These are phyloP conservation scores for Raddia guianensis DNA, from an alignment of 176 grass and related monocot genomes.

Conservation along the genomic window DNA sequence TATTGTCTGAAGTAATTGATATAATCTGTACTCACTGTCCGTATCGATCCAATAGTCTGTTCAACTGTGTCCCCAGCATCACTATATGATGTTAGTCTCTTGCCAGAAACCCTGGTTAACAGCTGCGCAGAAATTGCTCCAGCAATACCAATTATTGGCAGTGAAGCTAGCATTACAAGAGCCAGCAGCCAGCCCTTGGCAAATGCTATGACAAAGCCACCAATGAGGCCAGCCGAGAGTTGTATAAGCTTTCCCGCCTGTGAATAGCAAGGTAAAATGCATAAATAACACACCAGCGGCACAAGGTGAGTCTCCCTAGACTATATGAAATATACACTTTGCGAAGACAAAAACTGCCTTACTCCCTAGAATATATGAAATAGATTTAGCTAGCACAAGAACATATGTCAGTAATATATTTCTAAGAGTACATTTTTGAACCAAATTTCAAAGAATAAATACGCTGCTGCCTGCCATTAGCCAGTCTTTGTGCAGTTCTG, in stretches of 20 bases:
- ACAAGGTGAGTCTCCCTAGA: constrained; percentile 20
- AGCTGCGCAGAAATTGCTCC: constrained; percentile 49
- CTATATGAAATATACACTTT: constrained; percentile 13
- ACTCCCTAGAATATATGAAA: constrained; percentile 17
- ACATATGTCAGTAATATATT: not conserved
- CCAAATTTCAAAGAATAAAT: too few relatives aligned
- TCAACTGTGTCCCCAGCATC: constrained; percentile 76
- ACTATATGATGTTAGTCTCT: constrained; percentile 61
- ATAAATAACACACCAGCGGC: not conserved
- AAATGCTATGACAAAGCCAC: constrained; percentile 76
- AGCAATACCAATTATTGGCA: constrained; percentile 54
- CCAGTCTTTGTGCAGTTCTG: not conserved
- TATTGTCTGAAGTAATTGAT: constrained; percentile 11
- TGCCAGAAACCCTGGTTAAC: constrained; percentile 56
- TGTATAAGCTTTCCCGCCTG: constrained; percentile 79
- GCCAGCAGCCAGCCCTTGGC: constrained; percentile 75
- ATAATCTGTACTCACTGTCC: constrained; percentile 63
- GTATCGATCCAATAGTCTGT: constrained; percentile 82
- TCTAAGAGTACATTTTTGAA: not conserved
- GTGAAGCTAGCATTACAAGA: constrained; percentile 71
- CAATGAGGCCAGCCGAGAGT: constrained; percentile 50
- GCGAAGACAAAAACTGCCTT: not conserved
- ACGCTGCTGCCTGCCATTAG: not conserved
- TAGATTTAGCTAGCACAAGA: not conserved
- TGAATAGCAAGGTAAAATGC: constrained; percentile 26